Evolutionary conservation across 148 eudicot genomes (phyloP).

Genomic region (Pharnaceum exiguum): DNA sequence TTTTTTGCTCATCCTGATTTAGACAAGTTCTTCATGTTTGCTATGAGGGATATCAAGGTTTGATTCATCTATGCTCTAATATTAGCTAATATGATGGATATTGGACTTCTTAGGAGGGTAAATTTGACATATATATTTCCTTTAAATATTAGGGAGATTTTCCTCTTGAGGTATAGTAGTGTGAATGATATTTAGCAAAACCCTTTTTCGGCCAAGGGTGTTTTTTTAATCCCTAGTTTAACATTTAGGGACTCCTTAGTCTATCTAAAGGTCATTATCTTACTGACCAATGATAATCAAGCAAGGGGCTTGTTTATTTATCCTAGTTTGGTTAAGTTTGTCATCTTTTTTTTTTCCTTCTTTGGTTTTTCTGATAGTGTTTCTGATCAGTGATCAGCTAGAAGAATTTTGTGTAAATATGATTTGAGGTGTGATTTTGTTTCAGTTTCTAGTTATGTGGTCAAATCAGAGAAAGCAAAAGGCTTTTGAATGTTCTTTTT

Average conservation of each 20-base stretch:
- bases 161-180: slow-evolving; percentile 6
- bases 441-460: slow-evolving; percentile 10
- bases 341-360: neutral
- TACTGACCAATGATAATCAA: slow-evolving; percentile 21
- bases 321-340: neutral
- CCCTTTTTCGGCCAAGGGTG: slow-evolving; percentile 16
- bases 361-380: neutral
- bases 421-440: slow-evolving; percentile 6
- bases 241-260: neutral
- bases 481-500: slow-evolving; percentile 22
- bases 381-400: neutral
- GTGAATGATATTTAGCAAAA: slow-evolving; percentile 13
- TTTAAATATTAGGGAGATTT: neutral
- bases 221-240: neutral
- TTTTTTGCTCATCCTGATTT: slow-evolving; percentile 55
- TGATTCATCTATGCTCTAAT: neutral
- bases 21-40: slow-evolving; percentile 45
- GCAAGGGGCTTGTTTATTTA: slow-evolving; percentile 21
- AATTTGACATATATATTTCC: neutral
- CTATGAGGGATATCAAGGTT: slow-evolving; percentile 31
- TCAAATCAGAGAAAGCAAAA: slow-evolving; percentile 30
- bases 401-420: slow-evolving; percentile 2
- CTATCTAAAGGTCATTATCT: slow-evolving; percentile 12
- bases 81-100: neutral
- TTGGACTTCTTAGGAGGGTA: neutral